phyloP scores from a whole-genome alignment of 352 stramenopile genomes.

The Lagenidium sp. region DNA sequence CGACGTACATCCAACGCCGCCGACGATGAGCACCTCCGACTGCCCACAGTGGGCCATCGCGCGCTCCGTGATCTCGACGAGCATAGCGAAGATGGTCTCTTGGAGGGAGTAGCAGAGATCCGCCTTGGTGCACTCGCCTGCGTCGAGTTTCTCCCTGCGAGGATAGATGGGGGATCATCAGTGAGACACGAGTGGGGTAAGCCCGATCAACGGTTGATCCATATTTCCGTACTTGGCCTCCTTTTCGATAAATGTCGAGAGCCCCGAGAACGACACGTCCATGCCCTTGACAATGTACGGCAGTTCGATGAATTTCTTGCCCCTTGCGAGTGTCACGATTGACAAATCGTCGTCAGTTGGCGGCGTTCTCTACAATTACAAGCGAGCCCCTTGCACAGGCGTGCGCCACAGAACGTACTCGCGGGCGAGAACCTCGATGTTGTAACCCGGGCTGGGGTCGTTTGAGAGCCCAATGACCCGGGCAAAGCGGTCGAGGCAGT shows the following conservation, averaged over 20 bases:
- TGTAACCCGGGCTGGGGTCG: slow-evolving; percentile 97
- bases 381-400: too few species aligned
- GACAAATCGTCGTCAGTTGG: too few species aligned
- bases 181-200: not conserved
- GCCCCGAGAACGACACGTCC: slow-evolving; percentile 98
- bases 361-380: too few species aligned
- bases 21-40: slow-evolving; percentile 97
- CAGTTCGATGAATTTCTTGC: slow-evolving; percentile 91
- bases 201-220: too few species aligned
- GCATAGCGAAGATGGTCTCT: slow-evolving; percentile 99
- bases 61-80: slow-evolving; percentile 99
- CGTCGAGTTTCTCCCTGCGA: slow-evolving; percentile 62
- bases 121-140: slow-evolving; percentile 88
- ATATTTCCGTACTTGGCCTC: slow-evolving; percentile 82
- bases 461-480: slow-evolving; percentile 96
- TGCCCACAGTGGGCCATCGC: slow-evolving; percentile 98
- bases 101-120: slow-evolving; percentile 99
- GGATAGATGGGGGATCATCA: not conserved
- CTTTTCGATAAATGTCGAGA: slow-evolving; percentile 97
- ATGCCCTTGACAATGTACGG: slow-evolving; percentile 99
- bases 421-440: slow-evolving; percentile 98
- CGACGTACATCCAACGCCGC: slow-evolving; percentile 98
- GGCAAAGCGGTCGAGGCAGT: slow-evolving; percentile 98
- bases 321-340: slow-evolving; percentile 36
- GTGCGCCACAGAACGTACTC: slow-evolving; percentile 43